A percentile compares a stretch with the other conserved stretches of the same genome.
Conservation (phyloP, 257 asterid genomes). For the Misopates orontium region DNA sequence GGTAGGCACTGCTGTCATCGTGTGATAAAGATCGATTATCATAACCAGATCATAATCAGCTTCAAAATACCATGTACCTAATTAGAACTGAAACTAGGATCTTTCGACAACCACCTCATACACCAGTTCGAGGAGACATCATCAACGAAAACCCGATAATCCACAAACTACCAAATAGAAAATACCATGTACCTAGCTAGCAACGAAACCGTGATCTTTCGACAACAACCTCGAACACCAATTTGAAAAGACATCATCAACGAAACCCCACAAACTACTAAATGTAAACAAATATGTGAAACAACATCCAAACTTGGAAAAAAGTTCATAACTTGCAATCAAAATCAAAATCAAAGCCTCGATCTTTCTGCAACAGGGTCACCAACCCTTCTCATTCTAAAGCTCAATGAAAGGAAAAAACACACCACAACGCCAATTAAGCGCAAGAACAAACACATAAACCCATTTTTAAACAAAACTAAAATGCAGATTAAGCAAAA, state of each 20-base stretch:
- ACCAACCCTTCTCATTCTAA: constrained; percentile 27
- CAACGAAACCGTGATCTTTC: too few species aligned
- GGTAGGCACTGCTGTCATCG: not conserved
- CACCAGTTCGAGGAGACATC: too few species aligned
- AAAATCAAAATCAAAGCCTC: constrained; percentile 25
- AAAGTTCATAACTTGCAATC: not conserved
- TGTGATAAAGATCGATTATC: too few species aligned
- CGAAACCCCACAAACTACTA: too few species aligned
- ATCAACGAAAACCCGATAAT: constrained; percentile 17
- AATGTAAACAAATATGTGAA: constrained; percentile 1
- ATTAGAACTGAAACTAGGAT: constrained; percentile 4
- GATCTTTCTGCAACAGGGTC: constrained; percentile 25
- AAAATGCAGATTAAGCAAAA: too few species aligned
- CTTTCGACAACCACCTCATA: not conserved
- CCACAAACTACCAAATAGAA: constrained; percentile 1
- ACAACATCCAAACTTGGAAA: not conserved
- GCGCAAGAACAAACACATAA: not conserved
- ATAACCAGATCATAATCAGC: not conserved
- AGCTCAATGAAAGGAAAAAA: not conserved
- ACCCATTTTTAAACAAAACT: not conserved
- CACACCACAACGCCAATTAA: not conserved
- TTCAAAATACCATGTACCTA: constrained; percentile 23
- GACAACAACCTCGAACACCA: too few species aligned
- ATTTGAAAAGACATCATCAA: too few species aligned
- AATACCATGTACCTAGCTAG: too few species aligned